Evolutionary conservation across 768 basidiomycete genomes (phyloP).

Genomic region (Boletus patriciae): DNA sequence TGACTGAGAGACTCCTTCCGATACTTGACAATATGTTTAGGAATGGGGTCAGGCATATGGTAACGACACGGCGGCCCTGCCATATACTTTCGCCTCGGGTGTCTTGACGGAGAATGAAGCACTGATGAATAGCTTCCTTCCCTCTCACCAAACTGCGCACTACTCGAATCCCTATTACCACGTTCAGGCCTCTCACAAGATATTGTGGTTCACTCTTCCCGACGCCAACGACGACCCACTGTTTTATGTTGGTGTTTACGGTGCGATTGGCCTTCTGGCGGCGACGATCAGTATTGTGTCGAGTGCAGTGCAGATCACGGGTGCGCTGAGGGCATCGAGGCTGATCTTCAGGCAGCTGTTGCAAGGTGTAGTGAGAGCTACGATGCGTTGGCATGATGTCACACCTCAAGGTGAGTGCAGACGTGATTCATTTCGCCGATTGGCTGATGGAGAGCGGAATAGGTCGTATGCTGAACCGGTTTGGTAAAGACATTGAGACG

Average conservation of each 20-base stretch:
- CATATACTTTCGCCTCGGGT: slow-evolving; percentile 20
- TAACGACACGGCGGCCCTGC: background rate
- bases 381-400: slow-evolving; percentile 82
- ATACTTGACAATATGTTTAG: slow-evolving; percentile 11
- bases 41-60: slow-evolving; percentile 32
- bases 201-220: slow-evolving; percentile 36
- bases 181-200: slow-evolving; percentile 6
- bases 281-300: slow-evolving; percentile 49
- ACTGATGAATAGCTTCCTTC: slow-evolving; percentile 26
- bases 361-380: slow-evolving; percentile 71
- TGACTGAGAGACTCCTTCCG: background rate
- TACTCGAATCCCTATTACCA: slow-evolving; percentile 20
- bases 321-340: slow-evolving; percentile 39
- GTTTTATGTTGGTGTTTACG: slow-evolving; percentile 72
- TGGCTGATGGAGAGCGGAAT: background rate
- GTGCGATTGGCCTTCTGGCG: slow-evolving; percentile 53
- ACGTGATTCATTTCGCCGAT: background rate
- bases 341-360: slow-evolving; percentile 52
- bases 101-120: slow-evolving; percentile 31
- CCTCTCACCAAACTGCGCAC: slow-evolving; percentile 17
- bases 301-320: slow-evolving; percentile 57
- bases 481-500: slow-evolving; percentile 85
- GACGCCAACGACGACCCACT: slow-evolving; percentile 59
- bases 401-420: slow-evolving; percentile 64
- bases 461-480: slow-evolving; percentile 86